Base-by-base conservation (phyloP, 2,329 filamentous ascomycete genomes). In the Trichoderma citrinoviride region DNA sequence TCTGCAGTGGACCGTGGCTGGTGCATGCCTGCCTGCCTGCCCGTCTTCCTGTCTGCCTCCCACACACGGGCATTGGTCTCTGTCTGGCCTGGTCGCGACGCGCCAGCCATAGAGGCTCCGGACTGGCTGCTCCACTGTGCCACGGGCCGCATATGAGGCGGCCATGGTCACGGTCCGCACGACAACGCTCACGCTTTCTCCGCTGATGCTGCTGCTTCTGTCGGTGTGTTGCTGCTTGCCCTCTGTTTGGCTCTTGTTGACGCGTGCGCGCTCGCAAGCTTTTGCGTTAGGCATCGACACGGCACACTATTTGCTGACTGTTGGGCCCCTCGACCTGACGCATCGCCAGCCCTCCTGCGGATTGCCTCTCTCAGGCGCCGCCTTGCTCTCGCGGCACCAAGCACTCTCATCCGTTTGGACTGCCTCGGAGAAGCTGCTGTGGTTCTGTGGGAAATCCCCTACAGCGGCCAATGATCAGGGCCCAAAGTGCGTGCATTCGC, bases 131-230 rank as follows among this genome's bases (percentile, higher is more conserved):
- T 73, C 74, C 74, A 76, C 74, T 72, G 69, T 71, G 73, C 73
- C 71, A 14, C 68, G 74, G n/a, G 74, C 73, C 74, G 74, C 74
- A 75, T 75, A 71, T 70, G 61, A 68, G 67, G 67, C 74, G 74
- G 72, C 74, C 74, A 68, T 71, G 66, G 66, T 37, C 72, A 67
- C 40, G 47, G 37, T 65, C 47, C 56, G 63, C 55, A 37, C 63
- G 63, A 61, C 63, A 50, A 61, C 33, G 19, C 65, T 55, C 53
- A 41, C 57, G 62, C 64, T 52, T 56, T 66, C 58, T 66, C 64
- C 64, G 57, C 64, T 57, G 64, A 69, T 71, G 70, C 69, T 74
- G 33, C 33, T 37, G 33, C 27, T 29, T 29, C 72, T 72, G 74
- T 75, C 75, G 75, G 75, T 77, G 74, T 75, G 73, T 75, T 73